Evolutionary conservation across 176 grass and related monocot species (phyloP).

Genomic region (Guadua angustifolia): DNA sequence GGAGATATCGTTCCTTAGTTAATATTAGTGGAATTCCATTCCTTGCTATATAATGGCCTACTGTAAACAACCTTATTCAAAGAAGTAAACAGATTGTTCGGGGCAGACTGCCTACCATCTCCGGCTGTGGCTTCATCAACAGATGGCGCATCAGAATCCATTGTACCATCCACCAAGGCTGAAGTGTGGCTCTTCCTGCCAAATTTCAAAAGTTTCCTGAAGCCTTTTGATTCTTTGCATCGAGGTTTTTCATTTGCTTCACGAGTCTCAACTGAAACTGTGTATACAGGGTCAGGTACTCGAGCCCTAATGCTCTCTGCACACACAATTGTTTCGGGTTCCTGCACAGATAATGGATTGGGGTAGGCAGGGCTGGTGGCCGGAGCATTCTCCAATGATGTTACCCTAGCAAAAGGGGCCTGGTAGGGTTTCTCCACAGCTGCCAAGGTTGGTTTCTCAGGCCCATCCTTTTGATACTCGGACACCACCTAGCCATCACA

Average conservation of each 20-base stretch:
- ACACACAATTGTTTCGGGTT: constrained; percentile 48
- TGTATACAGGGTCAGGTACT: constrained; percentile 38
- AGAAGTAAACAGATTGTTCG: background rate
- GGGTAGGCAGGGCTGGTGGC: constrained; percentile 19
- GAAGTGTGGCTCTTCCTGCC: constrained; percentile 73
- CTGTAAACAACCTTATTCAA: background rate
- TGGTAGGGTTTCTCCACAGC: constrained; percentile 57
- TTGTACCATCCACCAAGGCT: constrained; percentile 48
- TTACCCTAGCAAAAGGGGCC: constrained; percentile 70
- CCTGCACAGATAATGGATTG: constrained; percentile 32
- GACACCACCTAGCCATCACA: constrained; percentile 57
- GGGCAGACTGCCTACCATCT: constrained; percentile 62
- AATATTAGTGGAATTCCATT: background rate
- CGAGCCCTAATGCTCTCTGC: constrained; percentile 54
- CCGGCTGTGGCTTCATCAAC: constrained; percentile 53
- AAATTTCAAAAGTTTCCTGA: constrained; percentile 91
- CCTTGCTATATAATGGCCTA: background rate
- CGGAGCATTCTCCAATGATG: constrained; percentile 66
- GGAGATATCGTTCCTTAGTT: background rate
- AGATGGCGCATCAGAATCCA: constrained; percentile 62
- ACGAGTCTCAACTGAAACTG: constrained; percentile 46
- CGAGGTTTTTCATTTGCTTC: constrained; percentile 51
- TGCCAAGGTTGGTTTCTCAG: constrained; percentile 34
- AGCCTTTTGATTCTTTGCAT: constrained; percentile 83
- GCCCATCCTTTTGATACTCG: constrained; percentile 50